Conservation (phyloP, 208 protist genomes). For the Kentomonas sorsogonicus region DNA sequence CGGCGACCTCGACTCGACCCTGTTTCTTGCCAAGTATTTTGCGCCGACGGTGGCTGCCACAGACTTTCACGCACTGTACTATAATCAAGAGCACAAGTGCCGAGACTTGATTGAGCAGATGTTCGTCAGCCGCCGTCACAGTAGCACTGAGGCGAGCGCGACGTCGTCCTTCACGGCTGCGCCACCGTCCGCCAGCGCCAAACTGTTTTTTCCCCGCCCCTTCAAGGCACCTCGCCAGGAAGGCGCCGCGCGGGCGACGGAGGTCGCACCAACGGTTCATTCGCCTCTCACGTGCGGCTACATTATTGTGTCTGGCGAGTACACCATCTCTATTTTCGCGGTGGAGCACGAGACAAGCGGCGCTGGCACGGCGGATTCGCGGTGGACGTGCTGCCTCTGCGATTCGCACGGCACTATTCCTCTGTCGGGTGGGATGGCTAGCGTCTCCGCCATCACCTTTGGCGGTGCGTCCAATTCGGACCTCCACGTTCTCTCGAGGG, state of each 20-base stretch:
- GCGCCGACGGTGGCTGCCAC: constrained; percentile 51
- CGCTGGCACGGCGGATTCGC: constrained; percentile 21
- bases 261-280: not conserved
- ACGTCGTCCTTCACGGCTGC: not conserved
- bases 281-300: constrained; percentile 63
- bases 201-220: too few relatives aligned
- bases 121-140: constrained; percentile 25
- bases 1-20: constrained; percentile 67
- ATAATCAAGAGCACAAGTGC: constrained; percentile 56
- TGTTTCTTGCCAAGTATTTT: constrained; percentile 73
- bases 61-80: constrained; percentile 81
- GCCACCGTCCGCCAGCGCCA: constrained; percentile 5
- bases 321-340: constrained; percentile 80
- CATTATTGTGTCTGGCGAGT: constrained; percentile 85
- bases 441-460: constrained; percentile 58
- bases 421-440: constrained; percentile 75
- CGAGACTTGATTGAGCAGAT: constrained; percentile 48
- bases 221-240: too few relatives aligned
- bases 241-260: too few relatives aligned
- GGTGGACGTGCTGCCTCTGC: constrained; percentile 78
- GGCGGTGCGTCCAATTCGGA: constrained; percentile 5
- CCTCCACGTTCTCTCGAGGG: constrained; percentile 13
- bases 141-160: constrained; percentile 5
- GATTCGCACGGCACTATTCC: constrained; percentile 87
- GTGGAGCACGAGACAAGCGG: constrained; percentile 45